Base-by-base conservation (phyloP, 257 asterid species). In the Scutellaria barbata region DNA sequence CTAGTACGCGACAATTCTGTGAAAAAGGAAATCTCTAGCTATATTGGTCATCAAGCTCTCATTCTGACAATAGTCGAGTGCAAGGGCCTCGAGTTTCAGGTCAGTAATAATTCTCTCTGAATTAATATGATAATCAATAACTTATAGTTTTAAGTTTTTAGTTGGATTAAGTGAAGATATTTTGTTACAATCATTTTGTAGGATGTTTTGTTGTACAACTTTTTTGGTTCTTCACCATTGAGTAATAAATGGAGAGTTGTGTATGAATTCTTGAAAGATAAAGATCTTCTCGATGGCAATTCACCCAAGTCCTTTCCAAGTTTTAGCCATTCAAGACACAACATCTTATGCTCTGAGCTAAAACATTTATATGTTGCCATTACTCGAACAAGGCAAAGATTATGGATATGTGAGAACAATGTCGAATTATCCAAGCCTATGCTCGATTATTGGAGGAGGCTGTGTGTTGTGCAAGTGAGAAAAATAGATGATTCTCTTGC, bases 81-180 rank as follows among this genome's bases (percentile, higher is more conserved):
- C 88, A 87, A 89, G 73, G 96, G 96, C 51, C 82, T 89, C 0
- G 96, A 87, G 53, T 89, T 87, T 77, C 87, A 90, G 84, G 92
- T 81, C 30, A 51, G 69, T 33, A n/a, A n/a, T n/a, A n/a, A 12
- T 1, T 76, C 9, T 20, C 0, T 33, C 5, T 47, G 46, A n/a
- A n/a, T n/a, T n/a, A n/a, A n/a, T n/a, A n/a, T n/a, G n/a, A n/a
- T n/a, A n/a, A n/a, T n/a, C n/a, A n/a, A n/a, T n/a, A n/a, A n/a
- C n/a, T n/a, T n/a, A n/a, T n/a, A n/a, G n/a, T n/a, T n/a, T n/a
- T n/a, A n/a, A n/a, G n/a, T n/a, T 47, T 65, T n/a, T 65, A 30
- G 17, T 18, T 30, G 3, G 7, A 1, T 22, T 47, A 25, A 45
- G 3, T 5, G 5, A 20, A 7, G 7, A 8, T 13, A 16, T 20